Base-by-base conservation (phyloP, 495 filamentous ascomycete genomes). In the Xanthoparmelia taractica region DNA sequence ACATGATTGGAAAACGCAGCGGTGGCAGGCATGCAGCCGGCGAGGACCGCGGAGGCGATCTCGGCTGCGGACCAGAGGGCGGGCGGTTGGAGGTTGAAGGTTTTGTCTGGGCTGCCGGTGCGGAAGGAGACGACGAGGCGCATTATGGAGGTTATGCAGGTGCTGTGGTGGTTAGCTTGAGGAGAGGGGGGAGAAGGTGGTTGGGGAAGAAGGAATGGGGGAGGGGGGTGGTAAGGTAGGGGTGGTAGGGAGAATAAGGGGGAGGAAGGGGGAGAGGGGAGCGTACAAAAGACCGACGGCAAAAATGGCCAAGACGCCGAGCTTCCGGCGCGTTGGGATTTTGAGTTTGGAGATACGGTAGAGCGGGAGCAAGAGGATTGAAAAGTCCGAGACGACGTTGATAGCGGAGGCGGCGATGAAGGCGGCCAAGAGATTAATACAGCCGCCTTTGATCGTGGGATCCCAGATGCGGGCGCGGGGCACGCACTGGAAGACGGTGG, bases 271-370 rank as follows among this genome's bases (percentile, higher is more conserved):
- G n/a, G 11, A 25, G 34, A 25, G 23, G 17, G 23, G 20, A 1
- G 20, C 69, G 43, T 45, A 73, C 71, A 72, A 61, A 8, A 71
- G 55, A 12, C 70, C 72, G 29, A 71, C 68, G 27, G 65, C 70
- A 67, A 74, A 74, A 23, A 74, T 67, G 12, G 72, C 70, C 52
- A 67, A 65, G 54, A 73, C 66, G 11, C 72, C 72, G 23, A 74
- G 25, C 61, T 73, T 73, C 58, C 59, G 66, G 59, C 66, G 73
- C 66, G 67, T 57, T 55, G 66, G 66, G 60, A 67, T 71, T 63
- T 66, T 67, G 57, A 65, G 68, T 43, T 52, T 68, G 61, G 61
- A 74, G 62, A 70, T 72, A 54, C 69, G 69, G 60, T 61, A 64
- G 29, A 75, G 33, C 13, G 73, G 73, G 20, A 68, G 55, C 2